These are phyloP conservation scores for Curvularia lunata DNA, from an alignment of 2,329 filamentous ascomycete species.

Conservation along the genomic window DNA sequence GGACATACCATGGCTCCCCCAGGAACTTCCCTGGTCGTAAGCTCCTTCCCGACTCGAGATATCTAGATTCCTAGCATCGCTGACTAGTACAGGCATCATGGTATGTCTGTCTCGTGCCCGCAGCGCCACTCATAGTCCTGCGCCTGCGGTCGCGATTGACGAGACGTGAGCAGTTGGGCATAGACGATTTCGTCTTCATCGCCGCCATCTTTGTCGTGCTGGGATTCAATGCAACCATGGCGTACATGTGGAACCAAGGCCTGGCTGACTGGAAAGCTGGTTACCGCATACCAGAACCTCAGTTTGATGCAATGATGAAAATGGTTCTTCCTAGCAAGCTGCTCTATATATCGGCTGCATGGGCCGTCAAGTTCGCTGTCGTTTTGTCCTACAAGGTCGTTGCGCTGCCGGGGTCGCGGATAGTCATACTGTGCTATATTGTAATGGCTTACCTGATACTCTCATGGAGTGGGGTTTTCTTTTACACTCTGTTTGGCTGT, in stretches of 20 bases:
- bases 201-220: neutral
- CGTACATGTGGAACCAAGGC: neutral
- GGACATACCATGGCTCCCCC: neutral
- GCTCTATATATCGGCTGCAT: neutral
- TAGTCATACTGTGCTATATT: neutral
- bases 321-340: neutral
- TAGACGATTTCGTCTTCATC: neutral
- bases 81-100: neutral
- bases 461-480: neutral
- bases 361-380: neutral
- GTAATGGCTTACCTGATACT: neutral
- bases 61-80: neutral
- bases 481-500: neutral
- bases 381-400: neutral
- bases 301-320: neutral
- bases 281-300: neutral
- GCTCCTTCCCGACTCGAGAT: neutral
- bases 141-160: neutral
- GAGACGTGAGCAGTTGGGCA: neutral
- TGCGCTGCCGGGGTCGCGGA: neutral
- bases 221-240: neutral
- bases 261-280: neutral
- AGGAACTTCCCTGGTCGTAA: neutral
- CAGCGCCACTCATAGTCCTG: neutral
- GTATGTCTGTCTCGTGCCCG: neutral